phyloP scores from a whole-genome alignment of 768 basidiomycete genomes.

The Rhizopogon vulgaris region DNA sequence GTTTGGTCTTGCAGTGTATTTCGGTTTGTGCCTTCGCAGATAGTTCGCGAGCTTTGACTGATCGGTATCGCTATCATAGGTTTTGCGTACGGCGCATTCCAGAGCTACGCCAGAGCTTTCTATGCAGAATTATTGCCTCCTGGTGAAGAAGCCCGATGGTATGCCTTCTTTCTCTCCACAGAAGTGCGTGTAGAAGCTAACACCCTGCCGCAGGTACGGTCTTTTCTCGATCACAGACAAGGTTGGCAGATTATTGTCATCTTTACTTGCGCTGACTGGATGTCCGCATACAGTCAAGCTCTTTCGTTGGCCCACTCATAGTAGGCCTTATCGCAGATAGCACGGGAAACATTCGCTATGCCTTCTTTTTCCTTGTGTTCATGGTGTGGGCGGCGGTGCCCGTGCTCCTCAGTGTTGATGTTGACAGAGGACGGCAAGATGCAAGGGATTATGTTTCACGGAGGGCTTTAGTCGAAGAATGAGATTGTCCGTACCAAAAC shows the following conservation, averaged over 20 bases:
- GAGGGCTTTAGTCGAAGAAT: not conserved
- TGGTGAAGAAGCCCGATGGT: constrained; percentile 89
- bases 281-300: constrained; percentile 57
- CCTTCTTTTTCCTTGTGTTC: constrained; percentile 79
- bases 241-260: constrained; percentile 29
- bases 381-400: constrained; percentile 84
- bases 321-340: constrained; percentile 84
- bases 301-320: constrained; percentile 85
- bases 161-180: constrained; percentile 14
- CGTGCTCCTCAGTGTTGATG: constrained; percentile 62
- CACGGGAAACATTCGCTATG: constrained; percentile 89
- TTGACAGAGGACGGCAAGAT: constrained; percentile 55
- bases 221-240: constrained; percentile 91
- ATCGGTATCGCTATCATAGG: constrained; percentile 31
- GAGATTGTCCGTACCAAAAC: not conserved
- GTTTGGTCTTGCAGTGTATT: constrained; percentile 77
- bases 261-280: not conserved
- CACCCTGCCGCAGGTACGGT: constrained; percentile 40
- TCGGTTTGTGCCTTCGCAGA: constrained; percentile 43
- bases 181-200: not conserved
- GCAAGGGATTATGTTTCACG: constrained; percentile 30
- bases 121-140: constrained; percentile 85
- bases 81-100: constrained; percentile 83
- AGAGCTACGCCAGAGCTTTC: constrained; percentile 81
- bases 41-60: not conserved